phyloP scores from a whole-genome alignment of 768 basidiomycete species.

The Serendipita vermifera region DNA sequence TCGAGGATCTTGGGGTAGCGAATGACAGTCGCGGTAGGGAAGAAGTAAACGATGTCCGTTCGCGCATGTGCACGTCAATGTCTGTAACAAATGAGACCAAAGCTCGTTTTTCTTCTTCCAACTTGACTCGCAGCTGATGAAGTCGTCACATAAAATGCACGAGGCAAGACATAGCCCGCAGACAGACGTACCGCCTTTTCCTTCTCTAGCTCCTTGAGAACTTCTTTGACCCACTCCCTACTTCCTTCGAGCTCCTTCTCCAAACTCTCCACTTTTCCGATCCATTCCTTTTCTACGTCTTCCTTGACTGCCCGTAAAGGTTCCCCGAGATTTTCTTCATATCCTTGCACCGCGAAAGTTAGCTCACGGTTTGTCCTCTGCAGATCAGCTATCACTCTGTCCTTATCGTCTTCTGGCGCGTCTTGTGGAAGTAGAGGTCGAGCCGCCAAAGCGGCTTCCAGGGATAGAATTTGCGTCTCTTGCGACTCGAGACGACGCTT shows the following conservation, averaged over 20 bases:
- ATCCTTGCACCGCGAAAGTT: conserved; percentile 55
- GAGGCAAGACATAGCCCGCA: background rate
- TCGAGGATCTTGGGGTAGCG: background rate
- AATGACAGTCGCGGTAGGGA: background rate
- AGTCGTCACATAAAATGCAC: background rate
- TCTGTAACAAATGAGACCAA: conserved; percentile 69
- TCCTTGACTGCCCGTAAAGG: conserved; percentile 51
- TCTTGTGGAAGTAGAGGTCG: conserved; percentile 53
- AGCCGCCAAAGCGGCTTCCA: conserved; percentile 63
- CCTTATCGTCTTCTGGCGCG: conserved; percentile 60
- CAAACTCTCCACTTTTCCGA: conserved; percentile 45
- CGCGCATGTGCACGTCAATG: conserved; percentile 37
- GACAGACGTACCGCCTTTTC: conserved; percentile 49
- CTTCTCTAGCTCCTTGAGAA: conserved; percentile 63
- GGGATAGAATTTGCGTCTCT: conserved; percentile 66
- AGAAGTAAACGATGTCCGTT: background rate
- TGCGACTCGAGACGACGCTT: conserved; percentile 70
- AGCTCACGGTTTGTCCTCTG: conserved; percentile 64
- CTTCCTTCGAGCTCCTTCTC: conserved; percentile 48
- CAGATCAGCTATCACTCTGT: conserved; percentile 59
- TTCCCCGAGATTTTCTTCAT: conserved; percentile 61
- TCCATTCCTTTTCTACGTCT: conserved; percentile 67
- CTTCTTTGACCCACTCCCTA: conserved; percentile 58
- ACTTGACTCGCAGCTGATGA: conserved; percentile 38
- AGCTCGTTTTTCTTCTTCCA: conserved; percentile 68